A percentile compares a stretch with the other conserved stretches of the same genome.
phyloP scores from a whole-genome alignment of 2,329 filamentous ascomycete genomes.

The Aspergillus ruber region DNA sequence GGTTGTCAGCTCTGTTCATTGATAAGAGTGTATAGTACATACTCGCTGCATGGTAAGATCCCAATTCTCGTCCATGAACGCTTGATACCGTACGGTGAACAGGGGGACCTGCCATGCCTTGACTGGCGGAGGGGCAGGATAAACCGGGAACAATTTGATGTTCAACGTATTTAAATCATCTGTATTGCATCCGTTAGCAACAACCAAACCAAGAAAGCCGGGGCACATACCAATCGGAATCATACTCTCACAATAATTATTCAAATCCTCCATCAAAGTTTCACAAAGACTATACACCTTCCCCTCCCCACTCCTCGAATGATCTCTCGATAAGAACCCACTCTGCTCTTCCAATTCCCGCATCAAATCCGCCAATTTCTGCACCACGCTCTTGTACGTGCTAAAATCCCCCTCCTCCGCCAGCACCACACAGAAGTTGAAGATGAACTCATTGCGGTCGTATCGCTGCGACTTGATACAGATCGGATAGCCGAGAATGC shows the following conservation, averaged over 20 bases:
- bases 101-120: slow-evolving; percentile 89
- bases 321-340: slow-evolving; percentile 58
- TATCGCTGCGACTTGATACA: slow-evolving; percentile 79
- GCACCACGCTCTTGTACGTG: slow-evolving; percentile 76
- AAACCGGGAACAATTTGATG: slow-evolving; percentile 87
- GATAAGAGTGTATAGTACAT: slow-evolving; percentile 4
- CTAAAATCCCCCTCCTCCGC: slow-evolving; percentile 64
- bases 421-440: slow-evolving; percentile 89
- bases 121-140: slow-evolving; percentile 68
- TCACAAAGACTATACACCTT: slow-evolving; percentile 67
- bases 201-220: slow-evolving; percentile 3
- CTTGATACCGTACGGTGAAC: slow-evolving; percentile 52
- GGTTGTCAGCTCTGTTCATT: background rate
- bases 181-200: slow-evolving; percentile 27
- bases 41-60: slow-evolving; percentile 48
- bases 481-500: slow-evolving; percentile 80
- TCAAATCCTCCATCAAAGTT: slow-evolving; percentile 83
- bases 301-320: slow-evolving; percentile 40
- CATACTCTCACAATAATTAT: slow-evolving; percentile 98
- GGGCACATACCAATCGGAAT: slow-evolving; percentile 71
- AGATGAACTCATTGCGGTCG: slow-evolving; percentile 92
- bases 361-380: slow-evolving; percentile 78
- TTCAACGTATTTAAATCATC: slow-evolving; percentile 93
- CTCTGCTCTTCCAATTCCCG: slow-evolving; percentile 87
- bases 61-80: slow-evolving; percentile 50